A percentile compares a stretch with the other conserved stretches of the same genome.
phyloP scores from a whole-genome alignment of 2,329 filamentous ascomycete species.

The Huntiella abstrusa region DNA sequence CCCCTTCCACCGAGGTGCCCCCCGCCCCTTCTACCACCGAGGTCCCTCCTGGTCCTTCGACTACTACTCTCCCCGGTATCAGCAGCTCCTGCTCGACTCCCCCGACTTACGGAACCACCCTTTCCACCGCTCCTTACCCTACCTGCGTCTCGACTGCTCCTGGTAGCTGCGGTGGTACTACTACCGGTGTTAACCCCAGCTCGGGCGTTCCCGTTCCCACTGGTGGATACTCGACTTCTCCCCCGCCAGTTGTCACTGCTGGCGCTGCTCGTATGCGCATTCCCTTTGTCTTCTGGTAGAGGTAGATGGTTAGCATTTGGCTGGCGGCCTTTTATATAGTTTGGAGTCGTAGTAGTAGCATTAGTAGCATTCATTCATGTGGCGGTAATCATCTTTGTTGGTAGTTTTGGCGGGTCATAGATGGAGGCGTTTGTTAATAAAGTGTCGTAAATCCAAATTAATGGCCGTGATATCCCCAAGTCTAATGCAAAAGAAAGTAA shows the following conservation, averaged over 20 bases:
- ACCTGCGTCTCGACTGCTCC: neutral
- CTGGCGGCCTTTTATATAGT: neutral
- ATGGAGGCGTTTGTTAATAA: neutral
- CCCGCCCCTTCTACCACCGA: neutral
- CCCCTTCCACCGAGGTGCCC: neutral
- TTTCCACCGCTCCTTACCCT: neutral
- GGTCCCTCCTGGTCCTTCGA: too few relatives aligned
- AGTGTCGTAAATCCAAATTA: neutral
- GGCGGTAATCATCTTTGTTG: neutral
- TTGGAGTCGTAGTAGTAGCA: neutral
- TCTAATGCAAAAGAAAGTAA: neutral
- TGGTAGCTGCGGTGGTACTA: neutral
- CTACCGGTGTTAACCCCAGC: neutral
- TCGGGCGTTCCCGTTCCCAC: neutral
- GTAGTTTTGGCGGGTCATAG: neutral
- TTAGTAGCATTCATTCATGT: neutral
- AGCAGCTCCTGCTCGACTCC: too few relatives aligned
- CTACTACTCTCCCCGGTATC: too few relatives aligned
- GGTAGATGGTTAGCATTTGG: neutral
- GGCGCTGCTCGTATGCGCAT: conserved; percentile 1
- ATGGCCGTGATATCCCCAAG: neutral
- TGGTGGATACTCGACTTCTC: neutral
- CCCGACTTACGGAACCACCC: too few relatives aligned
- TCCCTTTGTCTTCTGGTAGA: neutral
- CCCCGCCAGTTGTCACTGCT: conserved; percentile 5